Conservation (phyloP, 2,329 filamentous ascomycete species). For the Trichoderma sp. region DNA sequence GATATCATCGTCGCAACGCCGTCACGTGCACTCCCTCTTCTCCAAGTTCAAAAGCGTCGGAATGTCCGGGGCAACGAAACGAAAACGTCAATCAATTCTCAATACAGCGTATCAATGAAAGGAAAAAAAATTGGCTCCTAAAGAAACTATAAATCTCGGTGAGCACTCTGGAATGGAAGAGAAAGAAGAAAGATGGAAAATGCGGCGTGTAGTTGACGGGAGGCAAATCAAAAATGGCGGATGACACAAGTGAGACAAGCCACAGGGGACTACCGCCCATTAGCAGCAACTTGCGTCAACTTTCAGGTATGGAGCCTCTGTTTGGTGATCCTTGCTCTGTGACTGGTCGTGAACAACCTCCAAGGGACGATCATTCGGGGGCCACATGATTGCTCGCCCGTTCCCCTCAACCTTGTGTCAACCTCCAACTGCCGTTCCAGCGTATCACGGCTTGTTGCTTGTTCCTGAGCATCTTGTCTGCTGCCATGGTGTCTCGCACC, state of each 20-base stretch:
- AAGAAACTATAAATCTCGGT: not conserved
- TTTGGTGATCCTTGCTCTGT: not conserved
- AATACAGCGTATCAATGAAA: not conserved
- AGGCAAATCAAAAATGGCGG: not conserved
- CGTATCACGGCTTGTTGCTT: not conserved
- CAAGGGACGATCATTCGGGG: not conserved
- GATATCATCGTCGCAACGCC: not conserved
- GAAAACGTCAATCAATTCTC: not conserved
- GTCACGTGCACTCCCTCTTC: not conserved
- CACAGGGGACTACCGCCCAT: not conserved
- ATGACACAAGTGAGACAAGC: conserved; percentile 5
- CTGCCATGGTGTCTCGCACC: not conserved
- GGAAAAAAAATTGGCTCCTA: not conserved
- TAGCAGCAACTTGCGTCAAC: not conserved
- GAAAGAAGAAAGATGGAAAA: not conserved
- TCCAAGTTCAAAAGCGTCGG: not conserved
- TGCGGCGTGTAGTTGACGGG: not conserved
- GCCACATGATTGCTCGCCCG: not conserved
- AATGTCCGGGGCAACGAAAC: not conserved
- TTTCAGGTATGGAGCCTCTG: not conserved
- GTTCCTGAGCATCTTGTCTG: not conserved
- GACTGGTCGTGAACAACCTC: not conserved
- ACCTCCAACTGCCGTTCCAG: not conserved
- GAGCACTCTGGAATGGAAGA: not conserved
- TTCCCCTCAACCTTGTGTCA: not conserved